These are phyloP conservation scores for Excoecaria cochinchinensis DNA, from an alignment of 345 rosid genomes.

Conservation along the genomic window DNA sequence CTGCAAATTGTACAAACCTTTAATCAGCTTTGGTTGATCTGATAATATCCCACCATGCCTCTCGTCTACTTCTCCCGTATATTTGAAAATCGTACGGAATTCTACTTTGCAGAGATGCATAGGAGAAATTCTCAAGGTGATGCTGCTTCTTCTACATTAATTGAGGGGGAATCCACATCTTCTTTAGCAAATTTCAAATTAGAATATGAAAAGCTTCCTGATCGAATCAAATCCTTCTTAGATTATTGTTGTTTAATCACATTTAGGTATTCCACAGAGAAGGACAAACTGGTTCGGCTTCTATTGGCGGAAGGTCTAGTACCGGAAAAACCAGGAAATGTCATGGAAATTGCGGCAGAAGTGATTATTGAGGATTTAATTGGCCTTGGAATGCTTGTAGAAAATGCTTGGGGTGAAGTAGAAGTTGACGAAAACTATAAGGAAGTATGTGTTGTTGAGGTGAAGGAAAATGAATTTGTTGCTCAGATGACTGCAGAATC, in stretches of 20 bases:
- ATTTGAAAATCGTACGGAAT: not conserved
- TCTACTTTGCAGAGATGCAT: not conserved
- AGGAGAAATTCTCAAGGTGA: not conserved
- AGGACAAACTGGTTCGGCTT: slow-evolving; percentile 4
- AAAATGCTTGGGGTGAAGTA: not conserved
- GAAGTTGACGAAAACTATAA: not conserved
- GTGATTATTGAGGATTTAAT: not conserved
- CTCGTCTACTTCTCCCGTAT: not conserved
- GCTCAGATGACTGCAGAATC: not conserved
- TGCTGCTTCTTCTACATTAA: too few relatives aligned
- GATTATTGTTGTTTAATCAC: not conserved
- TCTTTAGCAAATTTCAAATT: not conserved
- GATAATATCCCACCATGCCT: not conserved
- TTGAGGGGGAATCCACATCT: not conserved
- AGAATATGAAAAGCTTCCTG: not conserved
- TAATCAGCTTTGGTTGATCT: too few relatives aligned
- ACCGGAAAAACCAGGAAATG: not conserved
- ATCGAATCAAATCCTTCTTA: not conserved
- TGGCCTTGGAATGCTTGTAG: not conserved
- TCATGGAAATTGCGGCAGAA: not conserved
- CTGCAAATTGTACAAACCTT: too few relatives aligned
- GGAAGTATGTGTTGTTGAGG: not conserved
- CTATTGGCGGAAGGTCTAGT: not conserved
- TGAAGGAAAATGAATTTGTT: not conserved
- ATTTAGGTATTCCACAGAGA: not conserved